These are phyloP conservation scores for Pascua sp. DNA, from an alignment of 1,284 basidiomycete species.

Conservation along the genomic window DNA sequence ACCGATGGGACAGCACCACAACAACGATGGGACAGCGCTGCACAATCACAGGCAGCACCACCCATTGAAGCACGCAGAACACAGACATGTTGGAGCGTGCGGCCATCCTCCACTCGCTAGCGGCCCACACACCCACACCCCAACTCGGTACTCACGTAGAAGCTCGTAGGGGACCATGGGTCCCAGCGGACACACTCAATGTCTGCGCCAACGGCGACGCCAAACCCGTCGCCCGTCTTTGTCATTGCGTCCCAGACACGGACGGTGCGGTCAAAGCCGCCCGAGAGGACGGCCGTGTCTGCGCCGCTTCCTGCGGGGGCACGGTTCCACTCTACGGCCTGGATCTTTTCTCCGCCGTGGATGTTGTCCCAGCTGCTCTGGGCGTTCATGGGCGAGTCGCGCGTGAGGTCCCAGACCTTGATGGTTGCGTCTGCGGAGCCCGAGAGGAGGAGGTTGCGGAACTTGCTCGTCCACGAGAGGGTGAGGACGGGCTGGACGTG, in stretches of 20 bases:
- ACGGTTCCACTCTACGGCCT: slow-evolving; percentile 92
- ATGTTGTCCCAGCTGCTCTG: slow-evolving; percentile 75
- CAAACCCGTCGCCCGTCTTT: slow-evolving; percentile 68
- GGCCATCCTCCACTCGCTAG: no score
- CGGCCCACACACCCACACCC: neutral
- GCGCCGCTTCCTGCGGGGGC: slow-evolving; percentile 53
- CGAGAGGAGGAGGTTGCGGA: slow-evolving; percentile 85
- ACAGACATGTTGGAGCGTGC: no score
- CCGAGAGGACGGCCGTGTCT: slow-evolving; percentile 83
- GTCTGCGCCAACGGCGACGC: slow-evolving; percentile 76
- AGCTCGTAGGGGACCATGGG: slow-evolving; percentile 81
- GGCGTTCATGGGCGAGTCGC: slow-evolving; percentile 60
- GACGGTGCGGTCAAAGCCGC: slow-evolving; percentile 90
- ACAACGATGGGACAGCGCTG: no score
- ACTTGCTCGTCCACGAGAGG: slow-evolving; percentile 86
- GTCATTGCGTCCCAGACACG: slow-evolving; percentile 88
- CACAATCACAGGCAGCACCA: no score
- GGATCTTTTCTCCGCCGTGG: slow-evolving; percentile 91
- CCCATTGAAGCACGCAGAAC: no score
- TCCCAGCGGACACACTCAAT: slow-evolving; percentile 95
- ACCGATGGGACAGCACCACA: no score
- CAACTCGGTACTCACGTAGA: slow-evolving; percentile 65
- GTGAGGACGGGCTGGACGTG: slow-evolving; percentile 92
- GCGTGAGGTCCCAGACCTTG: slow-evolving; percentile 93
- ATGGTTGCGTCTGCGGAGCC: slow-evolving; percentile 93